Evolutionary conservation across 768 basidiomycete species (phyloP).

Genomic region (Pleurotus tuber-regium): DNA sequence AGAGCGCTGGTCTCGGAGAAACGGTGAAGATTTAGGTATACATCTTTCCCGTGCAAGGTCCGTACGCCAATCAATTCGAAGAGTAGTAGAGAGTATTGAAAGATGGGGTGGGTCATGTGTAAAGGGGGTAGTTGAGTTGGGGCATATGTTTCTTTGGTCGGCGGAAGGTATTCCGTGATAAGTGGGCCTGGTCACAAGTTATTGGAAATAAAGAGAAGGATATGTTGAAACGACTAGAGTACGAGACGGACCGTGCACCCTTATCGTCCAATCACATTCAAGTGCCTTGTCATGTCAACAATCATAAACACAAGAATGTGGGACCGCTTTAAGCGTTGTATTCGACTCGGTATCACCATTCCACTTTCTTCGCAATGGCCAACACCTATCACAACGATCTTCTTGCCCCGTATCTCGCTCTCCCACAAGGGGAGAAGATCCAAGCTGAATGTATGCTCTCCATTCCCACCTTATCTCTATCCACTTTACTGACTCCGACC

Average conservation of each 20-base stretch:
- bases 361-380: conserved; percentile 27
- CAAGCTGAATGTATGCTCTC: conserved; percentile 83
- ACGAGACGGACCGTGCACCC: background rate
- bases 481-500: conserved; percentile 13
- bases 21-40: too few relatives aligned
- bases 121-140: too few relatives aligned
- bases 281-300: conserved; percentile 7
- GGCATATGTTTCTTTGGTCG: too few relatives aligned
- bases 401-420: conserved; percentile 84
- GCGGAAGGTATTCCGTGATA: too few relatives aligned
- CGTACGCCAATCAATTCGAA: too few relatives aligned
- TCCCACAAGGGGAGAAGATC: conserved; percentile 87
- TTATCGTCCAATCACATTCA: conserved; percentile 10
- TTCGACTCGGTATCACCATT: conserved; percentile 18
- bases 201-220: too few relatives aligned
- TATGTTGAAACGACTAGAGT: too few relatives aligned
- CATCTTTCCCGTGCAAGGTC: too few relatives aligned
- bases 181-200: too few relatives aligned
- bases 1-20: too few relatives aligned
- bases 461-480: conserved; percentile 19
- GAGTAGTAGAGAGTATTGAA: too few relatives aligned
- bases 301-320: background rate
- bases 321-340: conserved; percentile 7
- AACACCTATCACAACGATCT: conserved; percentile 74
- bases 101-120: too few relatives aligned